These are phyloP conservation scores for Fremontodendron californicum DNA, from an alignment of 345 rosid species.

Conservation along the genomic window DNA sequence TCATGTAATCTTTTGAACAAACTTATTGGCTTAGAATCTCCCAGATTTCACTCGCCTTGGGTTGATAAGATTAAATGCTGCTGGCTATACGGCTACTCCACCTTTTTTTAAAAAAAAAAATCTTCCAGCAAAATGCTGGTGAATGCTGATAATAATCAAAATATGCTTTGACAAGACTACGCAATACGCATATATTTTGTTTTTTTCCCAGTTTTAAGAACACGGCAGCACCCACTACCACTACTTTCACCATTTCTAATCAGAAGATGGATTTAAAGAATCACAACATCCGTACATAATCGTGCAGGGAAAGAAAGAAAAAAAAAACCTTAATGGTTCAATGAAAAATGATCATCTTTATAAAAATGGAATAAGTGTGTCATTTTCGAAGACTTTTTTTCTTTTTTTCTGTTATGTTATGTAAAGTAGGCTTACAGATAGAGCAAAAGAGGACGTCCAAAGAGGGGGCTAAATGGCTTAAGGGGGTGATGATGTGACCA, in stretches of 20 bases:
- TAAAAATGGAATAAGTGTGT: neutral
- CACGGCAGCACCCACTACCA: neutral
- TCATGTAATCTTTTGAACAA: too few species aligned
- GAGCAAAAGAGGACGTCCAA: too few species aligned
- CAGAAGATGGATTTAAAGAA: neutral
- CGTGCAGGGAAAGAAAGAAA: neutral
- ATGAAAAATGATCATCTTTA: neutral
- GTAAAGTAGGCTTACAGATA: neutral
- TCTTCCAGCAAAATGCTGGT: too few species aligned
- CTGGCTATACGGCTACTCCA: too few species aligned
- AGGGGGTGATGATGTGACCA: neutral
- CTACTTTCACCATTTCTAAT: neutral
- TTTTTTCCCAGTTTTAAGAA: neutral
- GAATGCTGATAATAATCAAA: neutral
- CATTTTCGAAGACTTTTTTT: neutral
- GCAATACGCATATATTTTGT: neutral
- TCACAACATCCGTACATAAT: neutral
- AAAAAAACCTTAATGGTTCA: neutral
- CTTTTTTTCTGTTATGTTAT: too few species aligned
- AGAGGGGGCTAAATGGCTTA: too few species aligned
- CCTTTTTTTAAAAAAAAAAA: too few species aligned
- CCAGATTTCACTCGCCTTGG: too few species aligned
- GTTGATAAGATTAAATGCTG: too few species aligned
- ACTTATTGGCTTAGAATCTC: too few species aligned
- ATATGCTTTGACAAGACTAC: neutral